These are phyloP conservation scores for Aureoboletus auriporus DNA, from an alignment of 768 basidiomycete genomes.

Conservation along the genomic window DNA sequence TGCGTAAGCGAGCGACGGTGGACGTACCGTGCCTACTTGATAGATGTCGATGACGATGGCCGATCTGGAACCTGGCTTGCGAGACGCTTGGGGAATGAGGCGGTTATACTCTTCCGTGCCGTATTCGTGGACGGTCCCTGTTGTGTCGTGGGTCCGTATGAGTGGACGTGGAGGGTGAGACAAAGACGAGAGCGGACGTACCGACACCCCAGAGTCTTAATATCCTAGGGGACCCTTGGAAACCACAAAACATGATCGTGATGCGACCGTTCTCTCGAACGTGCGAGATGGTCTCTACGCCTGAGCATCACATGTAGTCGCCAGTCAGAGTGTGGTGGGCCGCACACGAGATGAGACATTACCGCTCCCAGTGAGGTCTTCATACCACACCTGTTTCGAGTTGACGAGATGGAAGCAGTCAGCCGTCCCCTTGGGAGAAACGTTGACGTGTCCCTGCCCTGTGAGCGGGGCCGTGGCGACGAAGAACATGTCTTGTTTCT, in stretches of 20 bases:
- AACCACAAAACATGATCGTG: conserved; percentile 59
- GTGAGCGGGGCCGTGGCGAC: conserved; percentile 64
- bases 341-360: conserved; percentile 7
- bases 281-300: conserved; percentile 61
- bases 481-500: conserved; percentile 65
- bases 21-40: conserved; percentile 49
- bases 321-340: neutral
- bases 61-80: conserved; percentile 57
- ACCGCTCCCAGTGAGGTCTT: conserved; percentile 70
- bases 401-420: conserved; percentile 60
- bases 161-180: neutral
- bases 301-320: conserved; percentile 22
- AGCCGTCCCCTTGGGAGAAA: conserved; percentile 66
- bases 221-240: conserved; percentile 59
- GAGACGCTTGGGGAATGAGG: conserved; percentile 42
- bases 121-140: conserved; percentile 60
- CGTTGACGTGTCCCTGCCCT: conserved; percentile 54
- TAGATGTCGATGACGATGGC: conserved; percentile 58
- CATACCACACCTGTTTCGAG: conserved; percentile 62
- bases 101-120: conserved; percentile 58
- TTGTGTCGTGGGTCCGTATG: neutral
- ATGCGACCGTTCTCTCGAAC: conserved; percentile 60
- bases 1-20: neutral
- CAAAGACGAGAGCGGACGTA: conserved; percentile 17
- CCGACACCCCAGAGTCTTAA: conserved; percentile 56